Evolutionary conservation across 768 basidiomycete species (phyloP).

Genomic region (Lentinus brumalis): DNA sequence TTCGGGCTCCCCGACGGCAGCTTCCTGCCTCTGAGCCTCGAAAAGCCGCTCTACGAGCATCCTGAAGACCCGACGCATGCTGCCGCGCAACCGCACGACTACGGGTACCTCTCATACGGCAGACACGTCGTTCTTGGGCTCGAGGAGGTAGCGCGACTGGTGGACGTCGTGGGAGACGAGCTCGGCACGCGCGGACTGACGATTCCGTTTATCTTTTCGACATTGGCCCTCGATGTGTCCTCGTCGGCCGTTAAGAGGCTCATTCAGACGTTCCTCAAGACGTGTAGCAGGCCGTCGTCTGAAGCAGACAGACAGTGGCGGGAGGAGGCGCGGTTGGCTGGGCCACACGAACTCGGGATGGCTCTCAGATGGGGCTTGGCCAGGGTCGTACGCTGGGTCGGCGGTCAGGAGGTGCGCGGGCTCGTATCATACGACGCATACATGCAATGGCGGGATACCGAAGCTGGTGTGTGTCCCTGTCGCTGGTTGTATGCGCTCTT

Average conservation of each 20-base stretch:
- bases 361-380: constrained; percentile 91
- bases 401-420: constrained; percentile 77
- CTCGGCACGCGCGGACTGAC: constrained; percentile 73
- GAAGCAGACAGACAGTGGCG: constrained; percentile 62
- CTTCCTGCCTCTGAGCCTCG: constrained; percentile 37
- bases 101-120: constrained; percentile 75
- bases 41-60: constrained; percentile 31
- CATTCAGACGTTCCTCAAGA: constrained; percentile 78
- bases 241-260: constrained; percentile 73
- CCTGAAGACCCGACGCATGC: constrained; percentile 21
- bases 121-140: constrained; percentile 78
- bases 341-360: constrained; percentile 89
- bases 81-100: constrained; percentile 43
- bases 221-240: constrained; percentile 83
- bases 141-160: constrained; percentile 69
- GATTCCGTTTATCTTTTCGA: constrained; percentile 91
- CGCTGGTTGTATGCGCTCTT: constrained; percentile 18
- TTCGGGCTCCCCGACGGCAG: constrained; percentile 35
- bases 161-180: constrained; percentile 70
- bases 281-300: constrained; percentile 41
- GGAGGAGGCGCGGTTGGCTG: constrained; percentile 83
- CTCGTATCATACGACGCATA: constrained; percentile 87
- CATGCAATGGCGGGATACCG: constrained; percentile 75
- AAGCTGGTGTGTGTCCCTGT: constrained; percentile 64
- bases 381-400: constrained; percentile 69